Evolutionary conservation across 2,329 filamentous ascomycete species (phyloP).

Genomic region (Aspergillus pseudotamarii): DNA sequence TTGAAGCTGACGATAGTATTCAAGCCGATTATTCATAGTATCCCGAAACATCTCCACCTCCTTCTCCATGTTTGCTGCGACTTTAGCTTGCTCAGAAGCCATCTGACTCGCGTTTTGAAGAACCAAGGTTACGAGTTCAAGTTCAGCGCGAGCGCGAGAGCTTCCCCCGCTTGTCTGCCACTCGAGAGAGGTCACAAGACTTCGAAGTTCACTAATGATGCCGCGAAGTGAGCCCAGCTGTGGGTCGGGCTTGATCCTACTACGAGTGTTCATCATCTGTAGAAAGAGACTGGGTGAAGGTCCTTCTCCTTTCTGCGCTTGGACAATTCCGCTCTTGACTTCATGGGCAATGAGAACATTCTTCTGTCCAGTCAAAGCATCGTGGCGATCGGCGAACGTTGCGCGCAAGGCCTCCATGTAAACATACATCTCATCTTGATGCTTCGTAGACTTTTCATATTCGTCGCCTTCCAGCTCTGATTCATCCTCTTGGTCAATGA

Average conservation of each 20-base stretch:
- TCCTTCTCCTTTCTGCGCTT: slow-evolving; percentile 66
- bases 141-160: slow-evolving; percentile 63
- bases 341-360: slow-evolving; percentile 77
- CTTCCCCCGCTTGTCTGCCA: slow-evolving; percentile 59
- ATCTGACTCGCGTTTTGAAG: slow-evolving; percentile 62
- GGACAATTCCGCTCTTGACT: slow-evolving; percentile 60
- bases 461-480: slow-evolving; percentile 83
- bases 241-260: slow-evolving; percentile 47
- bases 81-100: slow-evolving; percentile 55
- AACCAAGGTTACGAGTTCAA: slow-evolving; percentile 65
- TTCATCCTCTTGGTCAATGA: slow-evolving; percentile 81
- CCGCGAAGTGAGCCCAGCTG: slow-evolving; percentile 68
- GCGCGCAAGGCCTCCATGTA: slow-evolving; percentile 79
- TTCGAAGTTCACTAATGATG: slow-evolving; percentile 70
- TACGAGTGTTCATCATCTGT: slow-evolving; percentile 50
- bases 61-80: slow-evolving; percentile 53
- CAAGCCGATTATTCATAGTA: slow-evolving; percentile 81
- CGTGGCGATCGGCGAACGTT: slow-evolving; percentile 75
- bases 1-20: slow-evolving; percentile 90
- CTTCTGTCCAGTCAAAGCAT: slow-evolving; percentile 73
- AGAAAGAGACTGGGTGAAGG: slow-evolving; percentile 69
- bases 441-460: slow-evolving; percentile 81
- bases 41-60: slow-evolving; percentile 76
- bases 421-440: slow-evolving; percentile 85
- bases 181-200: slow-evolving; percentile 62